Conservation (phyloP, 306 rosid species). For the Gynostemma pentaphyllum region DNA sequence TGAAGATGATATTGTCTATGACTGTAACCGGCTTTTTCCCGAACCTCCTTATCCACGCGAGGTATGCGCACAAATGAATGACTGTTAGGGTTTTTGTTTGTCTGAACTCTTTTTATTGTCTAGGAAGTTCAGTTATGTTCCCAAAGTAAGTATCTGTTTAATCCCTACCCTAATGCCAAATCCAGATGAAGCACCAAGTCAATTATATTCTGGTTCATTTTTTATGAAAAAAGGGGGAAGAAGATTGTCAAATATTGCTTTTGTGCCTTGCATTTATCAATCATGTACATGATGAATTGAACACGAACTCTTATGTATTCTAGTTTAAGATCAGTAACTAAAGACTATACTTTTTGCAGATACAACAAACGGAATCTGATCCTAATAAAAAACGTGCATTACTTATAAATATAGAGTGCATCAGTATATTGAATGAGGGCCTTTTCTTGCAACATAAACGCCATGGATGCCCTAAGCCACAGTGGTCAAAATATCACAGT, state of each 20-base stretch:
- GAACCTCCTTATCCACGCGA: conserved; percentile 95
- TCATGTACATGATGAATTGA: too few species aligned
- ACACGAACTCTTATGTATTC: background rate
- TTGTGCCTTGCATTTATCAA: background rate
- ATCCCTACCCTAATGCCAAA: background rate
- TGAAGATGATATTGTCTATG: conserved; percentile 65
- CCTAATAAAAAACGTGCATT: conserved; percentile 45
- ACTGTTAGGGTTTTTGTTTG: background rate
- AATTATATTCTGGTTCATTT: background rate
- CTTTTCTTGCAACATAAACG: conserved; percentile 68
- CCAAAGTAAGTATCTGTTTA: background rate
- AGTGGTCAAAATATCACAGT: conserved; percentile 78
- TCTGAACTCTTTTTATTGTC: background rate
- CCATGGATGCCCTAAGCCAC: conserved; percentile 73
- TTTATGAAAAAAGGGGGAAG: background rate
- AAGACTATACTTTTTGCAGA: conserved; percentile 33
- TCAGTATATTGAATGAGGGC: conserved; percentile 78
- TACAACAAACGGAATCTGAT: conserved; percentile 51
- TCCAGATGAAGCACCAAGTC: background rate
- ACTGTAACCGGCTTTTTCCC: conserved; percentile 72
- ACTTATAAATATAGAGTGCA: conserved; percentile 63
- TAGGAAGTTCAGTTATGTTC: background rate
- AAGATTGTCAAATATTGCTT: background rate
- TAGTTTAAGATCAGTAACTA: background rate
- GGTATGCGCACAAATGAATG: conserved; percentile 33